These are phyloP conservation scores for Fonsecaea multimorphosa DNA, from an alignment of 2,329 filamentous ascomycete species.

Conservation along the genomic window DNA sequence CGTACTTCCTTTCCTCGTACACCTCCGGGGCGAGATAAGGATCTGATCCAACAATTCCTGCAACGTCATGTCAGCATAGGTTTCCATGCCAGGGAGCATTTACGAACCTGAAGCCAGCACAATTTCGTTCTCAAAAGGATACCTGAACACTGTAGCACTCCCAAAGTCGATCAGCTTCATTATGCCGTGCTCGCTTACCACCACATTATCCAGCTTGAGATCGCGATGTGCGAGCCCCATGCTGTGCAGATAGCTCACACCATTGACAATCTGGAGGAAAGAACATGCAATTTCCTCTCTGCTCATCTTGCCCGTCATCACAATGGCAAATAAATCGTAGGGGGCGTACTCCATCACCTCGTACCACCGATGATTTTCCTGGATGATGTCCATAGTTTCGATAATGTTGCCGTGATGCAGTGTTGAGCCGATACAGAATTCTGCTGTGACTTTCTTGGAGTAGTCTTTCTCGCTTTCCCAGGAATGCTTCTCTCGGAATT, in stretches of 20 bases:
- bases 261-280: constrained; percentile 92
- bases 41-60: constrained; percentile 83
- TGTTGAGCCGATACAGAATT: constrained; percentile 97
- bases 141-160: constrained; percentile 94
- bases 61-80: constrained; percentile 19
- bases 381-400: constrained; percentile 94
- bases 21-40: constrained; percentile 97
- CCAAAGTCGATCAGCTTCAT: constrained; percentile 99
- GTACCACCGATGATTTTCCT: constrained; percentile 93
- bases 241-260: constrained; percentile 91
- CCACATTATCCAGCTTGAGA: constrained; percentile 95
- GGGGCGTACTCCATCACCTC: constrained; percentile 99
- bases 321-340: constrained; percentile 93
- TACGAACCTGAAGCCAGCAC: constrained; percentile 75
- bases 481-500: constrained; percentile 87
- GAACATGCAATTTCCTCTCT: constrained; percentile 88
- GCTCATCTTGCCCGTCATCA: constrained; percentile 98
- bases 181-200: constrained; percentile 93
- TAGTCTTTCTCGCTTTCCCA: constrained; percentile 97
- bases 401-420: constrained; percentile 98
- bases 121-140: constrained; percentile 91
- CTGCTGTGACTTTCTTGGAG: constrained; percentile 95
- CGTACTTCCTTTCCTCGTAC: constrained; percentile 90
- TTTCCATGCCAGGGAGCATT: not conserved
- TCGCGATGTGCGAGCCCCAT: constrained; percentile 95